Conservation (phyloP, 2,329 filamentous ascomycete species). For the Colletotrichum echinochloae region DNA sequence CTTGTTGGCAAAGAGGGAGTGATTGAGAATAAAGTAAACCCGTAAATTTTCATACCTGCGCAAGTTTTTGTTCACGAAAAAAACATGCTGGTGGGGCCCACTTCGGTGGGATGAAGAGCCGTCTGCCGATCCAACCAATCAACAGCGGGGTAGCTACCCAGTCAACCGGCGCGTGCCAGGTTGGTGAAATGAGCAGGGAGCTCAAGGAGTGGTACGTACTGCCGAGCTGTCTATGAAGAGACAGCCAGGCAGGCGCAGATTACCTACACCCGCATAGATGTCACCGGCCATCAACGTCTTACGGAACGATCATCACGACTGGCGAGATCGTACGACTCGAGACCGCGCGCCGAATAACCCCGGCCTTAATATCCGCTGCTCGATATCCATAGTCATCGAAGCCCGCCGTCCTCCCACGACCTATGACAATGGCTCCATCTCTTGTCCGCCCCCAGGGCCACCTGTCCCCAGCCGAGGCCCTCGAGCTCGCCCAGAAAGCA, state of each 20-base stretch:
- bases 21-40: accelerated
- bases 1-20: conserved; percentile 15
- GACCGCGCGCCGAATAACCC: neutral
- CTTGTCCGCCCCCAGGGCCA: conserved; percentile 68
- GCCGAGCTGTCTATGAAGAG: neutral
- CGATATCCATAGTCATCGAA: neutral
- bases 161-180: neutral
- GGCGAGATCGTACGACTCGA: neutral
- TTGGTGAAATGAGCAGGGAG: conserved; percentile 2
- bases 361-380: neutral
- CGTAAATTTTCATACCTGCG: conserved; percentile 12
- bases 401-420: too few relatives aligned
- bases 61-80: conserved; percentile 30
- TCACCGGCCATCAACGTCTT: neutral
- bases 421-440: conserved; percentile 60
- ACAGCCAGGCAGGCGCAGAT: neutral
- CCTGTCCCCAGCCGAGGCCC: conserved; percentile 66
- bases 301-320: neutral
- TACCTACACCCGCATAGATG: neutral
- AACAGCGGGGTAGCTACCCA: neutral
- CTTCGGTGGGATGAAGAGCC: conserved; percentile 28
- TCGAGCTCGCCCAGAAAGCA: conserved; percentile 71
- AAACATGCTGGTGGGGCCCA: conserved; percentile 19
- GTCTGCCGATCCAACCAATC: conserved; percentile 28
- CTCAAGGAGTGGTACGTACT: conserved; percentile 4